These are phyloP conservation scores for Daldinia vernicosa DNA, from an alignment of 495 filamentous ascomycete species.

Conservation along the genomic window DNA sequence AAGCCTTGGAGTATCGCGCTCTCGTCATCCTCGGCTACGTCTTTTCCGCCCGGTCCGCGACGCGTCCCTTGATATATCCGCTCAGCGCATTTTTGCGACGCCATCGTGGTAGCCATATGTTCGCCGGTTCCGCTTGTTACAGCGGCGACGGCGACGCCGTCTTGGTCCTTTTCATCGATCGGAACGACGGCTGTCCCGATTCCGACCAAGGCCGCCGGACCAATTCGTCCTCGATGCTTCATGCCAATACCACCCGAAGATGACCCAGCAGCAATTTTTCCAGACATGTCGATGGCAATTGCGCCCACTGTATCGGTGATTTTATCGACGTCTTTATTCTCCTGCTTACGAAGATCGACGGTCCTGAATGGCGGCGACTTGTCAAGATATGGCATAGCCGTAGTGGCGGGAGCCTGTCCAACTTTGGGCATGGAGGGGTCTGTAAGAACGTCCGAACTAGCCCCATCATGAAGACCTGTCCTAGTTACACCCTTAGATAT, in stretches of 20 bases:
- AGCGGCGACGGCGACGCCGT: constrained; percentile 71
- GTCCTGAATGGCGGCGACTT: background rate
- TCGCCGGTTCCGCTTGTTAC: constrained; percentile 95
- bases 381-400: background rate
- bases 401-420: background rate
- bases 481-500: constrained; percentile 2
- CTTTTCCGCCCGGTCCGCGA: constrained; percentile 65
- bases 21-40: constrained; percentile 70
- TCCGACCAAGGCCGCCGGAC: constrained; percentile 90
- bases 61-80: constrained; percentile 74
- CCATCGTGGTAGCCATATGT: constrained; percentile 93
- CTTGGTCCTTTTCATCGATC: constrained; percentile 61
- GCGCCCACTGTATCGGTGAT: constrained; percentile 96
- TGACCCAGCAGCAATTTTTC: constrained; percentile 93
- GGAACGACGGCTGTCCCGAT: constrained; percentile 90
- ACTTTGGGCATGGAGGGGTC: background rate
- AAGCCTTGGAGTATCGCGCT: constrained; percentile 75
- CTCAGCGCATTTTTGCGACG: constrained; percentile 79
- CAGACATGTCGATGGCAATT: constrained; percentile 85
- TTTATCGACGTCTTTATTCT: constrained; percentile 51
- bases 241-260: constrained; percentile 99
- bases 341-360: constrained; percentile 13
- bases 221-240: constrained; percentile 91
- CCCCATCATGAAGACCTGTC: constrained; percentile 28
- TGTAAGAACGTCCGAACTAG: background rate